Conservation (phyloP, 139 green algal species). For the Nannochloris sp. region DNA sequence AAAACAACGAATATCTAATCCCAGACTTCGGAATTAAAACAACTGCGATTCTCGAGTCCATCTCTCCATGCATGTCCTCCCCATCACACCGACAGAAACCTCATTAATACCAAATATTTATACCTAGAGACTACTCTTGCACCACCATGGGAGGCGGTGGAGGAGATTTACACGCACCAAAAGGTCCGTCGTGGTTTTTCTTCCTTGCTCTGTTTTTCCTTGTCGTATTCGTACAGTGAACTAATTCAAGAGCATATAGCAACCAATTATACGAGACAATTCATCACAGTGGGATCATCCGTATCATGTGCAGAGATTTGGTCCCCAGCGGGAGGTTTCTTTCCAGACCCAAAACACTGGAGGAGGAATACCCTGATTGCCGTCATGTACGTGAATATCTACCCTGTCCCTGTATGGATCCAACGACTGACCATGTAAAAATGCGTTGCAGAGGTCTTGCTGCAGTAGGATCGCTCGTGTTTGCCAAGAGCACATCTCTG, state of each 20-base stretch:
- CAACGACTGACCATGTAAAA: background rate
- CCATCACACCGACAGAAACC: too few relatives aligned
- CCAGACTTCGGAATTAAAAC: background rate
- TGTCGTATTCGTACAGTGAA: too few relatives aligned
- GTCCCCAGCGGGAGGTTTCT: conserved; percentile 34
- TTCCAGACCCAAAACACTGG: conserved; percentile 28
- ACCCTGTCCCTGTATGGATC: too few relatives aligned
- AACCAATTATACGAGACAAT: too few relatives aligned
- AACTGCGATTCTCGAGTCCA: background rate
- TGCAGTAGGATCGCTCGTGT: conserved; percentile 2
- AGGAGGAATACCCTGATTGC: conserved; percentile 23
- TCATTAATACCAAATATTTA: too few relatives aligned
- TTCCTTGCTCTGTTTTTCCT: background rate
- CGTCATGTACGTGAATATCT: conserved; percentile 10
- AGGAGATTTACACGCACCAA: conserved; percentile 22
- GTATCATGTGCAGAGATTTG: conserved; percentile 20
- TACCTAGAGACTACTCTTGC: too few relatives aligned
- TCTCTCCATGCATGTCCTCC: too few relatives aligned
- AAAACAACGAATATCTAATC: too few relatives aligned
- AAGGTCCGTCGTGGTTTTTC: conserved; percentile 13
- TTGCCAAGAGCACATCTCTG: conserved; percentile 13
- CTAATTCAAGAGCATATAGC: too few relatives aligned
- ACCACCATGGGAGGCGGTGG: conserved; percentile 4
- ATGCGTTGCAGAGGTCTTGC: conserved; percentile 13
- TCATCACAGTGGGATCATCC: too few relatives aligned